phyloP scores from a whole-genome alignment of 2,329 filamentous ascomycete genomes.

The Zymoseptoria crescenta region DNA sequence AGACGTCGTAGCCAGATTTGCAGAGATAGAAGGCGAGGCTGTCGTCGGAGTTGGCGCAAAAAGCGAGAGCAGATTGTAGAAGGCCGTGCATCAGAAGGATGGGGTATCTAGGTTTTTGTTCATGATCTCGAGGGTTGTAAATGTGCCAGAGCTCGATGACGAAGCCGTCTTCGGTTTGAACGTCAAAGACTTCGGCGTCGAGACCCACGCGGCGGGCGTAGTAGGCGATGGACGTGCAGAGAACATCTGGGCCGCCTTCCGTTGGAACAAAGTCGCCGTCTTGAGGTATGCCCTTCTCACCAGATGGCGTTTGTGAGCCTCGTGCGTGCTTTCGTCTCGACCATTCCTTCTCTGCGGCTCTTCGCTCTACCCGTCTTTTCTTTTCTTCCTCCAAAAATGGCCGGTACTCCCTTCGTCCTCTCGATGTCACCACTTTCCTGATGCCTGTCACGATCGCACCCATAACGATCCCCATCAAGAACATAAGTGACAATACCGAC shows the following conservation, averaged over 20 bases:
- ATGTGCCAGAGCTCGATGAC: conserved; percentile 84
- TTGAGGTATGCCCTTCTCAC: conserved; percentile 36
- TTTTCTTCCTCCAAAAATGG: conserved; percentile 69
- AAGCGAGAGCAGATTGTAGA: conserved; percentile 79
- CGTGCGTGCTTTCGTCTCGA: conserved; percentile 25
- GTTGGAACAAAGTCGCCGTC: conserved; percentile 59
- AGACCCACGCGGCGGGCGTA: conserved; percentile 83
- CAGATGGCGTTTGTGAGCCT: conserved; percentile 37
- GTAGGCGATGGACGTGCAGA: conserved; percentile 72
- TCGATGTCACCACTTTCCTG: conserved; percentile 45
- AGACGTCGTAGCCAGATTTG: conserved; percentile 89
- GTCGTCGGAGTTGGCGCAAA: conserved; percentile 82
- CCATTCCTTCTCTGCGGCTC: conserved; percentile 58
- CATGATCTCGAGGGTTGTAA: conserved; percentile 70
- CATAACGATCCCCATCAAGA: conserved; percentile 67
- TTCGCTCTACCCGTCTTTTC: conserved; percentile 49
- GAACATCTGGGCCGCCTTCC: conserved; percentile 71
- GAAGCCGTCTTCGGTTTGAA: conserved; percentile 91
- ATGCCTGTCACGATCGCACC: conserved; percentile 65
- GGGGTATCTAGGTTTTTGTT: conserved; percentile 57
- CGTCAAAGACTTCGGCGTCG: conserved; percentile 72
- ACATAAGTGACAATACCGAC: conserved; percentile 67
- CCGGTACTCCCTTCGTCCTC: conserved; percentile 52
- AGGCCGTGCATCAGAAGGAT: conserved; percentile 82
- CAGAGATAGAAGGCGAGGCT: conserved; percentile 86